A percentile compares a stretch with the other conserved stretches of the same genome.
Evolutionary conservation across 2,329 filamentous ascomycete genomes (phyloP).

Genomic region (Nemania sp.): DNA sequence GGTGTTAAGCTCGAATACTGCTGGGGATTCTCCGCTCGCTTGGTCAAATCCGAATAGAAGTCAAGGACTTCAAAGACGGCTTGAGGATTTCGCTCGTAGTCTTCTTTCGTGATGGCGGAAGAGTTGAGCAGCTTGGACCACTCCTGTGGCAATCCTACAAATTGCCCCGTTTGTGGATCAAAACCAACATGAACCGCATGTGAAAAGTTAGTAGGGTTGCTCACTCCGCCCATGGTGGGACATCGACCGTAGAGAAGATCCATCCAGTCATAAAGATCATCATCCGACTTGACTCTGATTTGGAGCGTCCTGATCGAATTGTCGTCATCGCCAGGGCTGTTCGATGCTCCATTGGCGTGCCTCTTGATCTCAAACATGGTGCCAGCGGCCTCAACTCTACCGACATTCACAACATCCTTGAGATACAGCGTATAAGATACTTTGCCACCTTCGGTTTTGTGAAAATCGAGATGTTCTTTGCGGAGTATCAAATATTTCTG

Average conservation of each 20-base stretch:
- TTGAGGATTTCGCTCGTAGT: constrained; percentile 96
- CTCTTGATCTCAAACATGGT: constrained; percentile 94
- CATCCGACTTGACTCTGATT: constrained; percentile 91
- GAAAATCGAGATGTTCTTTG: constrained; percentile 91
- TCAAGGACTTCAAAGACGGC: constrained; percentile 80
- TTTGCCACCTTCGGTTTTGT: constrained; percentile 89
- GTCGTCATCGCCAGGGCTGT: constrained; percentile 77
- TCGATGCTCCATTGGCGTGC: constrained; percentile 66
- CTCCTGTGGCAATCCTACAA: constrained; percentile 90
- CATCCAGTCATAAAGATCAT: constrained; percentile 98
- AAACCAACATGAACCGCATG: constrained; percentile 98
- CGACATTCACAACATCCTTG: constrained; percentile 86
- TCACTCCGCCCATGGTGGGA: constrained; percentile 96
- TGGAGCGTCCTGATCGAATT: constrained; percentile 81
- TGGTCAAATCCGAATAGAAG: constrained; percentile 83
- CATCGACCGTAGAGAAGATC: constrained; percentile 97
- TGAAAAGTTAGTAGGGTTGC: constrained; percentile 97
- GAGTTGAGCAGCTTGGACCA: constrained; percentile 97
- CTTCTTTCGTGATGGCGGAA: constrained; percentile 96
- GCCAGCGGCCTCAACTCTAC: constrained; percentile 85
- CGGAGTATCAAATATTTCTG: constrained; percentile 89
- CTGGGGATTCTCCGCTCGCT: constrained; percentile 71
- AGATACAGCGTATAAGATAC: constrained; percentile 83
- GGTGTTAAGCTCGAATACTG: constrained; percentile 70
- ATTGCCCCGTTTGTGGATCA: constrained; percentile 91